Evolutionary conservation across 768 basidiomycete species (phyloP).

Genomic region (Mycena filopes): DNA sequence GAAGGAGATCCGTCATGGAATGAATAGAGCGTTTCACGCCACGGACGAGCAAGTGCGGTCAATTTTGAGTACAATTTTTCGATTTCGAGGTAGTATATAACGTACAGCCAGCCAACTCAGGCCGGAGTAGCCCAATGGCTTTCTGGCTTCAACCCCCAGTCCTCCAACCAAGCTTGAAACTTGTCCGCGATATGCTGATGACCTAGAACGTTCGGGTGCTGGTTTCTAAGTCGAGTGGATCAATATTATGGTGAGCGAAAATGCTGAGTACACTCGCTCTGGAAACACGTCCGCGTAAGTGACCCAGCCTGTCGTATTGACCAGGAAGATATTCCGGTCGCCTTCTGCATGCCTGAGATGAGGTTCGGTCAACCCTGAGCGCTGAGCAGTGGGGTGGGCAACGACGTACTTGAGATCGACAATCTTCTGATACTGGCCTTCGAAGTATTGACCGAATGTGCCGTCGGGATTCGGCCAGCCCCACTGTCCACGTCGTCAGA

Average conservation of each 20-base stretch:
- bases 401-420: slow-evolving; percentile 51
- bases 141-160: slow-evolving; percentile 55
- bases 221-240: slow-evolving; percentile 52
- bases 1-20: too few species aligned
- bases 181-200: slow-evolving; percentile 58
- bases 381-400: too few species aligned
- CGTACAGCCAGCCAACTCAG: background rate
- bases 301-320: slow-evolving; percentile 69
- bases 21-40: too few species aligned
- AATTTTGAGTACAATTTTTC: too few species aligned
- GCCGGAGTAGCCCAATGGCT: slow-evolving; percentile 32
- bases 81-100: too few species aligned
- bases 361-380: background rate
- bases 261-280: slow-evolving; percentile 40
- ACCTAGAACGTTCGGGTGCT: slow-evolving; percentile 59
- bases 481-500: slow-evolving; percentile 51
- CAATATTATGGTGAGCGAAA: background rate
- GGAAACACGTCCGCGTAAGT: slow-evolving; percentile 61
- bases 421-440: slow-evolving; percentile 57
- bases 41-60: too few species aligned
- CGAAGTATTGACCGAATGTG: slow-evolving; percentile 55
- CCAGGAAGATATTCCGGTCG: slow-evolving; percentile 61
- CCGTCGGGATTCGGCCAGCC: slow-evolving; percentile 67
- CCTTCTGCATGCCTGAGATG: slow-evolving; percentile 48
- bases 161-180: slow-evolving; percentile 57